Evolutionary conservation across 371 early-diverging fungal genomes (phyloP).

Genomic region (Syncephalis fuscata): DNA sequence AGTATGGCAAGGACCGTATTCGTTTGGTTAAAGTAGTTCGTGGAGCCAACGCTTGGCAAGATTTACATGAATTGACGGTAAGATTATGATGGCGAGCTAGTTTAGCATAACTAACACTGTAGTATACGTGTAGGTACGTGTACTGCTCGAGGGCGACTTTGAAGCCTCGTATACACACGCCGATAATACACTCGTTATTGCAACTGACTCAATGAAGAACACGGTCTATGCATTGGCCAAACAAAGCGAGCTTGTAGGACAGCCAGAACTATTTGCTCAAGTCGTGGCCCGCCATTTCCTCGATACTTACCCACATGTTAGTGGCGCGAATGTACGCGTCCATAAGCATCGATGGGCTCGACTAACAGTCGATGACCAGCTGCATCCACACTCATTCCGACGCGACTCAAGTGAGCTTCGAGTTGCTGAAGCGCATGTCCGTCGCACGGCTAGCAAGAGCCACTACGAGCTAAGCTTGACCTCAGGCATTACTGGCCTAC

Average conservation of each 20-base stretch:
- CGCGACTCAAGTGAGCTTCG: conserved; percentile 62
- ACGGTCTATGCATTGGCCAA: conserved; percentile 65
- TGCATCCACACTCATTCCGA: conserved; percentile 62
- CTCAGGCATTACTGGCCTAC: conserved; percentile 41
- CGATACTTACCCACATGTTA: conserved; percentile 52
- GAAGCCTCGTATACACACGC: conserved; percentile 64
- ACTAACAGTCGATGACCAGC: conserved; percentile 41
- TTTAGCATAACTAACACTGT: neutral
- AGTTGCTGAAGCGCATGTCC: conserved; percentile 35
- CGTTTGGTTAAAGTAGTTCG: conserved; percentile 61
- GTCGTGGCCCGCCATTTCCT: conserved; percentile 54
- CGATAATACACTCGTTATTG: conserved; percentile 49
- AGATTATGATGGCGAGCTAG: neutral
- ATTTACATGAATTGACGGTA: conserved; percentile 57
- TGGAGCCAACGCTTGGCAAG: conserved; percentile 35
- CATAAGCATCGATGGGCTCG: conserved; percentile 64
- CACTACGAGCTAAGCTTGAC: conserved; percentile 21
- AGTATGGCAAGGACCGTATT: conserved; percentile 53
- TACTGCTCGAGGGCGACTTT: conserved; percentile 58
- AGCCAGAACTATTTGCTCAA: conserved; percentile 54
- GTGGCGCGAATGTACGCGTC: conserved; percentile 48
- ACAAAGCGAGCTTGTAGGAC: conserved; percentile 42
- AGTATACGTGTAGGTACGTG: conserved; percentile 16
- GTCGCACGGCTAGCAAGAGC: conserved; percentile 17
- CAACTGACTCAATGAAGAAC: conserved; percentile 72